Conservation (phyloP, 2,329 filamentous ascomycete genomes). For the Ophiognomonia clavigignenti-juglandacearum region DNA sequence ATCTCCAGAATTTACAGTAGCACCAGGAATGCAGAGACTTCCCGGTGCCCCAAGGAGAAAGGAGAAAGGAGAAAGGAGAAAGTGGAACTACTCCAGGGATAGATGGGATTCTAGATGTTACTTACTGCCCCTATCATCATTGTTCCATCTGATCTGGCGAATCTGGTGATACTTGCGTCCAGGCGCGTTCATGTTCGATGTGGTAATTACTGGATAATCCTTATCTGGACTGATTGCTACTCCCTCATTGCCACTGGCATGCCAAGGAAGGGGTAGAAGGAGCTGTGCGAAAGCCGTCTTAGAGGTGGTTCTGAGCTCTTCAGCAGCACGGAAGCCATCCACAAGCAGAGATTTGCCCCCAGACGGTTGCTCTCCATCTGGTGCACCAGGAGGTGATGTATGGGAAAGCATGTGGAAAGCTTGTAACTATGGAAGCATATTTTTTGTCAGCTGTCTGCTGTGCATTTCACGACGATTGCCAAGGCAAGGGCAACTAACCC, state of each 20-base stretch:
- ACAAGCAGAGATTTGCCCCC: slow-evolving; percentile 81
- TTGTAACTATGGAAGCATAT: slow-evolving; percentile 51
- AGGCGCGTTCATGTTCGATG: no score
- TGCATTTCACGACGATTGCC: no score
- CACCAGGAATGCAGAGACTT: no score
- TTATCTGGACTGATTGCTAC: slow-evolving; percentile 71
- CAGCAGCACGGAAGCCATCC: slow-evolving; percentile 76
- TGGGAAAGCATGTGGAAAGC: slow-evolving; percentile 89
- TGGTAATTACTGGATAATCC: slow-evolving; percentile 69
- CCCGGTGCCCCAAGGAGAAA: no score
- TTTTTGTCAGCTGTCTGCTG: no score
- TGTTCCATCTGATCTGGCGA: slow-evolving; percentile 75
- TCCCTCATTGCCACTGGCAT: slow-evolving; percentile 85
- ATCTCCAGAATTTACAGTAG: no score
- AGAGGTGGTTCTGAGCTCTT: slow-evolving; percentile 49
- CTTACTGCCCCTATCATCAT: slow-evolving; percentile 66
- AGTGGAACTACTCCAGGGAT: not conserved
- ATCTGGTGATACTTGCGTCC: no score
- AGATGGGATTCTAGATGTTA: not conserved
- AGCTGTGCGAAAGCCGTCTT: slow-evolving; percentile 55
- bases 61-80: no score
- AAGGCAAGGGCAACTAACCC: slow-evolving; percentile 27
- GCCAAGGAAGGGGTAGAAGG: slow-evolving; percentile 60
- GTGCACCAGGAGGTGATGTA: slow-evolving; percentile 44
- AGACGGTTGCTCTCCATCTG: slow-evolving; percentile 21